These are phyloP conservation scores for Annulohypoxylon truncatum DNA, from an alignment of 2,329 filamentous ascomycete species.

Conservation along the genomic window DNA sequence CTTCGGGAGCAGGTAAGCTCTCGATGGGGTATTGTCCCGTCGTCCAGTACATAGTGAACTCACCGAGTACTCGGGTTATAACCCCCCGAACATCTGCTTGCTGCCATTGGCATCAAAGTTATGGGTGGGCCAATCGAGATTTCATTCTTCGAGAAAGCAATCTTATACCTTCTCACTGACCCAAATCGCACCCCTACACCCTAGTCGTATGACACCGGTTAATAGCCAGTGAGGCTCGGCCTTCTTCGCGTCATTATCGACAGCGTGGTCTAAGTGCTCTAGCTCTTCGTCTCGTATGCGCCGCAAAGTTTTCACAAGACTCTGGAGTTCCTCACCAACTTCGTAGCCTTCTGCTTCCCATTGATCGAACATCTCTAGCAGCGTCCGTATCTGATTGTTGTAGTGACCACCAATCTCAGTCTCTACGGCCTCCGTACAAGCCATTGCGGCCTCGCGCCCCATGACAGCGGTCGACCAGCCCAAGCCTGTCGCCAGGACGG, in stretches of 20 bases:
- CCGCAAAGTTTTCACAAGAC: conserved; percentile 78
- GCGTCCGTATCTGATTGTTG: conserved; percentile 85
- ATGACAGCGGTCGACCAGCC: conserved; percentile 92
- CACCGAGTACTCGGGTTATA: background rate
- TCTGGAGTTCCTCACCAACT: conserved; percentile 79
- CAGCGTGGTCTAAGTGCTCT: conserved; percentile 94
- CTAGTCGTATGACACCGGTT: conserved; percentile 87
- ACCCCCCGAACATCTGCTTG: background rate
- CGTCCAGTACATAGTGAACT: background rate
- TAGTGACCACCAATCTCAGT: conserved; percentile 98
- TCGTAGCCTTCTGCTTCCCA: conserved; percentile 84
- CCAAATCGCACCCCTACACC: conserved; percentile 93
- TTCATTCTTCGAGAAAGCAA: background rate
- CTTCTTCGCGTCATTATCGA: conserved; percentile 91
- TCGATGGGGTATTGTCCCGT: background rate
- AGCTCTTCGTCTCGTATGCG: conserved; percentile 94
- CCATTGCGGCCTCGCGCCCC: conserved; percentile 96
- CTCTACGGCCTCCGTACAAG: conserved; percentile 97
- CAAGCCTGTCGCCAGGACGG: conserved; percentile 79
- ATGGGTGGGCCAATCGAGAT: background rate
- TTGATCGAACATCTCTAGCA: conserved; percentile 83
- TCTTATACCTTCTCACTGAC: conserved; percentile 77
- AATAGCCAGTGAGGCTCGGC: conserved; percentile 90
- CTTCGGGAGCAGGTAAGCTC: background rate
- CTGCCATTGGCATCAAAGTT: background rate